Conservation (phyloP, 2,329 filamentous ascomycete species). For the Colletotrichum sp. region DNA sequence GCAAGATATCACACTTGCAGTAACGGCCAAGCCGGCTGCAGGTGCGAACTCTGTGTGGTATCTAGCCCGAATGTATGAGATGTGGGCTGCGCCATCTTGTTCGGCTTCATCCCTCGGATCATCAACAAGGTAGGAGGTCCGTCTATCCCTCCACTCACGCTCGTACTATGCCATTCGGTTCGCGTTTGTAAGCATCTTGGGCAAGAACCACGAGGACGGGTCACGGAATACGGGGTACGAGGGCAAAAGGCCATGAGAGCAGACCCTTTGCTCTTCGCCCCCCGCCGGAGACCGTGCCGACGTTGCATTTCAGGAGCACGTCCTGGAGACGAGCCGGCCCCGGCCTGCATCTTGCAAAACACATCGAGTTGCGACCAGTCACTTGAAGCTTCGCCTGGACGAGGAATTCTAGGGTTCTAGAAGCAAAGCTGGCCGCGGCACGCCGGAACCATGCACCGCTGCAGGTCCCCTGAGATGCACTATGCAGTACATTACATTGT, state of each 20-base stretch:
- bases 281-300: neutral
- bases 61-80: neutral
- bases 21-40: constrained; percentile 3
- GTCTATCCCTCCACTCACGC: neutral
- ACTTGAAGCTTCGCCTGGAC: neutral
- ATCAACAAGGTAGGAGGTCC: neutral
- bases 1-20: neutral
- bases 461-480: neutral
- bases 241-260: neutral
- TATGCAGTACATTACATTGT: neutral
- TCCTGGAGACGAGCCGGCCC: neutral
- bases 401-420: neutral
- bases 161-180: neutral
- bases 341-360: neutral
- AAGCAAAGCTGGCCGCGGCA: neutral
- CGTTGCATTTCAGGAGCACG: constrained; percentile 11
- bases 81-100: neutral
- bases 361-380: neutral
- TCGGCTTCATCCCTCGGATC: neutral
- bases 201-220: neutral
- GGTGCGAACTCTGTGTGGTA: neutral
- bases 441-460: neutral
- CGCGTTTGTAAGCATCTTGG: neutral
- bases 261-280: neutral
- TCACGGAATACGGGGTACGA: neutral